Evolutionary conservation across 371 early-diverging fungal genomes (phyloP).

Genomic region (Massospora cicadina): DNA sequence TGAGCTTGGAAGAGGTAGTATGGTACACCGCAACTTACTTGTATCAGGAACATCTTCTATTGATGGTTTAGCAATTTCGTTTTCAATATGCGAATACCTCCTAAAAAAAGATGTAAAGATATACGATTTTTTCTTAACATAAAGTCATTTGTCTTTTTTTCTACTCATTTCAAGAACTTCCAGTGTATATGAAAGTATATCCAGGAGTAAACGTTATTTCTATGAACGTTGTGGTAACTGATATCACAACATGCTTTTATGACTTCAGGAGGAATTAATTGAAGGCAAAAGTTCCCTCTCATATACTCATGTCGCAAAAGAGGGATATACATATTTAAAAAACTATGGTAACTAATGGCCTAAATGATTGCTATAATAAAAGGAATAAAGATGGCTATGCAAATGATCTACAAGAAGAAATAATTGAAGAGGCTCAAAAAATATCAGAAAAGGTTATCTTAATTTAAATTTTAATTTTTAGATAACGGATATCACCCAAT

Average conservation of each 20-base stretch:
- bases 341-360: constrained; percentile 5
- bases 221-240: constrained; percentile 17
- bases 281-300: neutral
- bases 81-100: constrained; percentile 60
- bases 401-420: constrained; percentile 3
- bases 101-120: constrained; percentile 25
- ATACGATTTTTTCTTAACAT: neutral
- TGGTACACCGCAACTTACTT: constrained; percentile 13
- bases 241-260: neutral
- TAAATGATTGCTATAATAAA: neutral
- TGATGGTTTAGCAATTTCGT: constrained; percentile 65
- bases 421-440: constrained; percentile 9
- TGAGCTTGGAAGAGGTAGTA: constrained; percentile 87
- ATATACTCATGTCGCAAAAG: constrained; percentile 4
- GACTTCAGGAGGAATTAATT: neutral
- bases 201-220: constrained; percentile 49
- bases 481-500: neutral
- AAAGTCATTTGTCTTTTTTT: constrained; percentile 44
- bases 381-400: constrained; percentile 7
- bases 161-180: constrained; percentile 46
- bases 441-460: constrained; percentile 1
- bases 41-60: constrained; percentile 47
- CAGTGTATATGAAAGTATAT: constrained; percentile 26
- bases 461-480: neutral
- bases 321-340: constrained; percentile 4